Conservation (phyloP, 192 early-diverging fungal species). For the Thoreauomyces humboldtii region DNA sequence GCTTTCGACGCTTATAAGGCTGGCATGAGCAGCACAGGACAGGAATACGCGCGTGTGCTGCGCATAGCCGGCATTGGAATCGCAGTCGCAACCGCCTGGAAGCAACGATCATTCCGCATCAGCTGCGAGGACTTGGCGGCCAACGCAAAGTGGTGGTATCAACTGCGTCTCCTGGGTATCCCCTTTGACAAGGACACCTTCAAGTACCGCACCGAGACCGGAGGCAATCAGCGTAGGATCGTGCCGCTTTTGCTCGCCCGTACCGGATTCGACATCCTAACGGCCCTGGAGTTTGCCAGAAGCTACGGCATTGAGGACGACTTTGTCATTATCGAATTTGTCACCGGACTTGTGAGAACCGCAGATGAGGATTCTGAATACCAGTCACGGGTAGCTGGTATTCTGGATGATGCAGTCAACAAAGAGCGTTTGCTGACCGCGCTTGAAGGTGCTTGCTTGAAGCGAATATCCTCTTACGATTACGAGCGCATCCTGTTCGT, state of each 20-base stretch:
- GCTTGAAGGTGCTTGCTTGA: conserved; percentile 46
- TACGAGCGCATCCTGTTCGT: conserved; percentile 66
- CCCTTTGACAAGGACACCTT: conserved; percentile 57
- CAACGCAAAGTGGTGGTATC: conserved; percentile 67
- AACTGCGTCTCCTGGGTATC: conserved; percentile 60
- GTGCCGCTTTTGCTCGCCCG: conserved; percentile 58
- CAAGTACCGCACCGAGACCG: conserved; percentile 36
- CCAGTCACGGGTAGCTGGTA: conserved; percentile 45
- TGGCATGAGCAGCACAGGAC: conserved; percentile 34
- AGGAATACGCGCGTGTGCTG: conserved; percentile 42
- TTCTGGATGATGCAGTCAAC: conserved; percentile 55
- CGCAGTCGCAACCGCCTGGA: conserved; percentile 59
- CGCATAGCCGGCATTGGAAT: conserved; percentile 58
- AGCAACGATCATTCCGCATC: conserved; percentile 61
- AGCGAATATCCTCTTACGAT: conserved; percentile 56
- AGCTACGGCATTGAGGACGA: conserved; percentile 59
- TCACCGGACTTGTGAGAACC: conserved; percentile 42
- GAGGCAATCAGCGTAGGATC: conserved; percentile 51
- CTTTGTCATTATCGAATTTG: conserved; percentile 48
- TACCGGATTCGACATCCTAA: conserved; percentile 57
- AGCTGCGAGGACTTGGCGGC: conserved; percentile 55
- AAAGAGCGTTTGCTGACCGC: conserved; percentile 49
- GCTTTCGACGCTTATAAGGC: conserved; percentile 40
- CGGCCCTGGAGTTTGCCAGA: conserved; percentile 64
- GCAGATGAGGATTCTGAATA: conserved; percentile 24